Base-by-base conservation (phyloP, 2,329 filamentous ascomycete genomes). In the Aspergillus viridinutans region DNA sequence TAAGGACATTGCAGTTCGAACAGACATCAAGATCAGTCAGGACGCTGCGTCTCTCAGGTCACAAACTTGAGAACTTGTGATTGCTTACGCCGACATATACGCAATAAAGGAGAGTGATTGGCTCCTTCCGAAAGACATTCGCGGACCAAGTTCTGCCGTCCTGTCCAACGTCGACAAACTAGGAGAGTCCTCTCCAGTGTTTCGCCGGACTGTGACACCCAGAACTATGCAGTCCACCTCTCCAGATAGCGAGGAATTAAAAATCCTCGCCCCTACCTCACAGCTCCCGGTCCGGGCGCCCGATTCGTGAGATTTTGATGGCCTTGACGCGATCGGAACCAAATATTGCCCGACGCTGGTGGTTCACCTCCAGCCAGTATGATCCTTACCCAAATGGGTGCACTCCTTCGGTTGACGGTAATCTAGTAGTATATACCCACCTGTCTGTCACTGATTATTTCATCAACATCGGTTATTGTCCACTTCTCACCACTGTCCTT, bases 1-100 rank as follows among this genome's bases (percentile, higher is more conserved):
- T 1, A 49, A 61, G 52, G 65, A 63, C 52, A 72, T 72, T 21
- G 63, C 66, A 48, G 66, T 72, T 12, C 66, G 66, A 35, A 72
- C 69, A 12, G 69, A 71, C 53, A 69, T 72, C 53, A 61, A 66
- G 25, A 62, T 72, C 38, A 61, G 55, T 17, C 62, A 69, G 20
- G 62, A 63, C 21, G 58, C 59, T 32, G 62, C 59, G 3, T 68
- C 65, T 0, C 56, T 55, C 29, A 61, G 51, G 8, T 57, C 58
- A 9, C 55, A 58, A 1, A 50, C 49, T 38, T 58, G 54, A 57
- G 5, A 10, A 35, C 43, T 10, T 20, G 12, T 48, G 8, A 2
- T 12, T 32, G 12, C 9, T 6, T 9, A 28, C 40, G 8, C 29
- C 49, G 12, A 38, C 40, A 51, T 14, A 28, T 56, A 48, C 26